phyloP scores from a whole-genome alignment of 106 monocot species.

The Narthecium ossifragum region DNA sequence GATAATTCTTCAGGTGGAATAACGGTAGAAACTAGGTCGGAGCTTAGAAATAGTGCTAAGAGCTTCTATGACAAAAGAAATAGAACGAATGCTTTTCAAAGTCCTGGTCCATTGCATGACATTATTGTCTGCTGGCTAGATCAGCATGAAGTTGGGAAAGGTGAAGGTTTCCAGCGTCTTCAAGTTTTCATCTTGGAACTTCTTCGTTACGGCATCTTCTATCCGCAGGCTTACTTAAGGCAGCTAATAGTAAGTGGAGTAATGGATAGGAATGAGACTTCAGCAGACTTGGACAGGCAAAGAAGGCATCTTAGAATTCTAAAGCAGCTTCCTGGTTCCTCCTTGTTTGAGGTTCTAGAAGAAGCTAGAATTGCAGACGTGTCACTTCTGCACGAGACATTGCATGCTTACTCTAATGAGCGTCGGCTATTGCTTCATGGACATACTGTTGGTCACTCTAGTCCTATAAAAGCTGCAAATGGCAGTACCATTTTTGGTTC shows the following conservation, averaged over 20 bases:
- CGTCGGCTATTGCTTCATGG: constrained; percentile 73
- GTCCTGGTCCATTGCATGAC: constrained; percentile 90
- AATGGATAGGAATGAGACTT: constrained; percentile 56
- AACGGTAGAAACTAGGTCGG: constrained; percentile 22
- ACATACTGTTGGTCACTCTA: constrained; percentile 18
- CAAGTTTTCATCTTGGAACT: constrained; percentile 77
- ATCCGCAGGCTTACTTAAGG: constrained; percentile 88
- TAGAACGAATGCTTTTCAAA: constrained; percentile 44
- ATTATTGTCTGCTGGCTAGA: constrained; percentile 95
- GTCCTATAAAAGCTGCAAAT: constrained; percentile 7
- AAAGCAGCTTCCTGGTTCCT: constrained; percentile 78
- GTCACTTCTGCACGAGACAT: constrained; percentile 32
- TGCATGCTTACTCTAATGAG: constrained; percentile 69
- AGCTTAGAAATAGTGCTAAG: constrained; percentile 15
- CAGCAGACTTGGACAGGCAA: constrained; percentile 46
- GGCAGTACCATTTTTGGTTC: constrained; percentile 10
- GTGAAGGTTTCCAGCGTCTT: constrained; percentile 62
- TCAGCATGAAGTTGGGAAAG: constrained; percentile 72
- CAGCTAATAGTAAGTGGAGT: constrained; percentile 93
- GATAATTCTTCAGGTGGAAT: constrained; percentile 30
- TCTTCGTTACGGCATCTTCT: constrained; percentile 75
- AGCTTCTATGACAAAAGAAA: constrained; percentile 21
- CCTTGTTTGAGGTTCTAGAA: constrained; percentile 67
- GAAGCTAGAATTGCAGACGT: constrained; percentile 53
- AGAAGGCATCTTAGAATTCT: constrained; percentile 68